Conservation (phyloP, 2,329 filamentous ascomycete genomes). For the Sporothrix protearum region DNA sequence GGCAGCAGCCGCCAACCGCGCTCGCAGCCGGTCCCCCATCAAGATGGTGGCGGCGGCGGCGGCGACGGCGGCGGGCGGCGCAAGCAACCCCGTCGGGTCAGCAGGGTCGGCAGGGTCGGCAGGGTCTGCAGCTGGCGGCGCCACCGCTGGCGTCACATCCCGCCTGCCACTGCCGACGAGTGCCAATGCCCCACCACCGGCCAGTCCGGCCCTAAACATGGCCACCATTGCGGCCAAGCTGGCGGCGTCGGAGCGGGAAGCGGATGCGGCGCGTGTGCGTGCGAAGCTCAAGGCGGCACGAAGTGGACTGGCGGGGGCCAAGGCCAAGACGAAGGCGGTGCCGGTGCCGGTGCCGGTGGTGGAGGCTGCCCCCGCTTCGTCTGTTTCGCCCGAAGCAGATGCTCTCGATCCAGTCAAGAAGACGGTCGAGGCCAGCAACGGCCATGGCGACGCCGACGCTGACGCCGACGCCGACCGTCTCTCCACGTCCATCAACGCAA, state of each 20-base stretch:
- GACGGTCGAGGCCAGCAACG: background rate
- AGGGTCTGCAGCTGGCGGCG: background rate
- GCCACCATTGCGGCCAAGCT: slow-evolving; percentile 61
- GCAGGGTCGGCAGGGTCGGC: background rate
- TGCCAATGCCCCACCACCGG: slow-evolving; percentile 37
- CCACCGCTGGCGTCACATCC: background rate
- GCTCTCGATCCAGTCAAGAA: slow-evolving; percentile 25
- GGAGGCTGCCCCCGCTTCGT: background rate
- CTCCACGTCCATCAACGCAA: slow-evolving; percentile 5
- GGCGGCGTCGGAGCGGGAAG: slow-evolving; percentile 60
- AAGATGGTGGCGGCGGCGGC: slow-evolving; percentile 26
- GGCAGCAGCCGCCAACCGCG: background rate
- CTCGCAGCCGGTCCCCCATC: slow-evolving; percentile 25
- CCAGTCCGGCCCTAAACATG: slow-evolving; percentile 59
- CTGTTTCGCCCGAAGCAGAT: background rate
- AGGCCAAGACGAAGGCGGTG: slow-evolving; percentile 2
- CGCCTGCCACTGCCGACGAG: slow-evolving; percentile 30
- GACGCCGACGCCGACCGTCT: background rate
- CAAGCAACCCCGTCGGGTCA: no score
- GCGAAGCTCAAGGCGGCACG: slow-evolving; percentile 59
- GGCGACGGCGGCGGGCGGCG: no score
- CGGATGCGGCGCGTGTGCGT: slow-evolving; percentile 59
- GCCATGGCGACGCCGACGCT: no score
- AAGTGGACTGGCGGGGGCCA: slow-evolving; percentile 25
- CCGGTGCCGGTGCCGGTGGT: background rate